Conservation (phyloP, 2,329 filamentous ascomycete species). For the Colletotrichum musae region DNA sequence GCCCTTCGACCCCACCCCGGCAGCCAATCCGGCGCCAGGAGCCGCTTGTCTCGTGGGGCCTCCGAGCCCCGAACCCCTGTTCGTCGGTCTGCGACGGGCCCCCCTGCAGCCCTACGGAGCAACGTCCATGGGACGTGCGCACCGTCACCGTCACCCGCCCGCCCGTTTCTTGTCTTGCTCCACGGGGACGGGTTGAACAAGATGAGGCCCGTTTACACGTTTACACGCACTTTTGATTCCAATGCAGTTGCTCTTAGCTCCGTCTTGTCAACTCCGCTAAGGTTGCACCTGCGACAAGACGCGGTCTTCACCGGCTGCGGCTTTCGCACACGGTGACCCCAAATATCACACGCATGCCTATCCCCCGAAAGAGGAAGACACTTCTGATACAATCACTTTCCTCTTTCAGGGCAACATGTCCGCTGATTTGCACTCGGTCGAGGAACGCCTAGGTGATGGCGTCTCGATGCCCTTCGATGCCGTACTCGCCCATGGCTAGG, state of each 20-base stretch:
- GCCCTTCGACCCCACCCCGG: background rate
- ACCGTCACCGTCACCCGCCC: constrained; percentile 9
- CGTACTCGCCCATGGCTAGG: constrained; percentile 12
- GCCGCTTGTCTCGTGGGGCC: constrained; percentile 34
- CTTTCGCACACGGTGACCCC: background rate
- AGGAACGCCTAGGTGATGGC: constrained; percentile 31
- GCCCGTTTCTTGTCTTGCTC: background rate
- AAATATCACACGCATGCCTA: constrained; percentile 11
- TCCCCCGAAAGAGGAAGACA: constrained; percentile 15
- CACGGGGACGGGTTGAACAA: background rate
- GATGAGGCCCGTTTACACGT: too few relatives aligned
- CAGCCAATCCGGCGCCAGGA: constrained; percentile 31
- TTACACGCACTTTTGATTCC: too few relatives aligned
- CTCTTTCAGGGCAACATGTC: constrained; percentile 20
- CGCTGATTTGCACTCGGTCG: constrained; percentile 18
- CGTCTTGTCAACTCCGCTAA: constrained; percentile 6
- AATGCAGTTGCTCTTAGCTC: constrained; percentile 7
- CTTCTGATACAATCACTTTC: constrained; percentile 20
- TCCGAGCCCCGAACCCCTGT: constrained; percentile 35
- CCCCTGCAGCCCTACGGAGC: constrained; percentile 39
- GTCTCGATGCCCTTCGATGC: constrained; percentile 13
- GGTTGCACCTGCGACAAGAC: background rate
- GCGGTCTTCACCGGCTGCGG: constrained; percentile 5
- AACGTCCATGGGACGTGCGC: constrained; percentile 24
- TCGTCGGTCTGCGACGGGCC: constrained; percentile 36